phyloP scores from a whole-genome alignment of 176 grass and related monocot genomes.

The Cenchrus americanus region DNA sequence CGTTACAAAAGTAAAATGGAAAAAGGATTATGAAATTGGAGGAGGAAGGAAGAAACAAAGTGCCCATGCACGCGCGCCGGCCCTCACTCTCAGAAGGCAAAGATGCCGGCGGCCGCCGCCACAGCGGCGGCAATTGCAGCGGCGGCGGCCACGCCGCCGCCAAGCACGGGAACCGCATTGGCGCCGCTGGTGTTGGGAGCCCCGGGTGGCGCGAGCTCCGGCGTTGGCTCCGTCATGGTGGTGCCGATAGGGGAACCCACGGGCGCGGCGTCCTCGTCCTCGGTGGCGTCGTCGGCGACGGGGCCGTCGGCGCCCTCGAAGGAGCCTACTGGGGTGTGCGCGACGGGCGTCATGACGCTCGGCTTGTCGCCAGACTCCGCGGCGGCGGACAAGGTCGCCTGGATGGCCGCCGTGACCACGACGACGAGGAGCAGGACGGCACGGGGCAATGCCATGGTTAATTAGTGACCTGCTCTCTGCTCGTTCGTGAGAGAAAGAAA shows the following conservation, averaged over 20 bases:
- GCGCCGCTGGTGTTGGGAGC: background rate
- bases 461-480: background rate
- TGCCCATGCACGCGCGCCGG: no score
- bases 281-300: slow-evolving; percentile 12
- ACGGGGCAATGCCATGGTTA: background rate
- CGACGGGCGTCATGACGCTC: slow-evolving; percentile 19
- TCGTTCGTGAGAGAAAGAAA: background rate
- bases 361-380: background rate
- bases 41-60: no score
- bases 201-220: background rate
- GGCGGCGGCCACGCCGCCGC: background rate
- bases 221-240: slow-evolving; percentile 37
- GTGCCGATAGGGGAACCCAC: slow-evolving; percentile 37
- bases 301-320: slow-evolving; percentile 36
- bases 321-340: slow-evolving; percentile 18
- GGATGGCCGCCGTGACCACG: background rate
- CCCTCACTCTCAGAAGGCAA: slow-evolving; percentile 21
- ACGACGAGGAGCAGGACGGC: background rate
- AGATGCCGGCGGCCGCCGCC: background rate
- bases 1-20: background rate
- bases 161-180: background rate
- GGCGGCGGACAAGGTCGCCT: background rate
- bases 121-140: background rate
- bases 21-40: background rate
- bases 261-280: slow-evolving; percentile 33